Evolutionary conservation across 2,329 filamentous ascomycete species (phyloP).

Genomic region (Fusarium transvaalense): DNA sequence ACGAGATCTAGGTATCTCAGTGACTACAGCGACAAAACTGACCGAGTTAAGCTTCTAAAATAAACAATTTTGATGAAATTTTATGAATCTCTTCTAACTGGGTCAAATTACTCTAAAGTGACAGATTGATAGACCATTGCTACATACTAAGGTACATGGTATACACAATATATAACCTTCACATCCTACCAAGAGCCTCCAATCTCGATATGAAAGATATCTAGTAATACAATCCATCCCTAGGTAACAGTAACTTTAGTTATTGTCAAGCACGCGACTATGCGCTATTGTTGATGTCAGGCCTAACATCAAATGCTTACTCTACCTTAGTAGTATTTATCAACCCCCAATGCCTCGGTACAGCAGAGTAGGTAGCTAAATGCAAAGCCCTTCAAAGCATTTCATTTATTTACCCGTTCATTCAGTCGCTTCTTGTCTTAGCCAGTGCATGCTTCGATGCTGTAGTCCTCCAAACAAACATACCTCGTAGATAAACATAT

Average conservation of each 20-base stretch:
- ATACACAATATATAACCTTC: no score
- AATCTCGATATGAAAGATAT: constrained; percentile 9
- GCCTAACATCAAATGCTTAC: background rate
- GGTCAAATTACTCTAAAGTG: background rate
- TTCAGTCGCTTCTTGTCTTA: background rate
- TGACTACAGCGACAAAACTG: background rate
- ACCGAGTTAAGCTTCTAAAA: background rate
- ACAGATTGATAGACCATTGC: background rate
- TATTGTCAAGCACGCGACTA: constrained; percentile 31
- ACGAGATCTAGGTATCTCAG: background rate
- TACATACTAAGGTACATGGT: no score
- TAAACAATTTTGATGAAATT: background rate
- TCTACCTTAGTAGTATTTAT: no score
- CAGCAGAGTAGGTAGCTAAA: background rate
- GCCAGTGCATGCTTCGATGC: constrained; percentile 1
- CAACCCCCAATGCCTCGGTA: background rate
- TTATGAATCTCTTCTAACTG: background rate
- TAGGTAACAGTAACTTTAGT: no score
- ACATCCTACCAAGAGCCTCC: background rate
- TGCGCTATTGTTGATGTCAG: constrained; percentile 25
- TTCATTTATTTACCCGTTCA: background rate
- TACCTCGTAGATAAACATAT: background rate
- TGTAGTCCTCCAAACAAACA: constrained; percentile 6
- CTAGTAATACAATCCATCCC: constrained; percentile 9
- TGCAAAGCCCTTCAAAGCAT: background rate